These are phyloP conservation scores for Colletotrichum tabaci DNA, from an alignment of 2,329 filamentous ascomycete species.

Conservation along the genomic window DNA sequence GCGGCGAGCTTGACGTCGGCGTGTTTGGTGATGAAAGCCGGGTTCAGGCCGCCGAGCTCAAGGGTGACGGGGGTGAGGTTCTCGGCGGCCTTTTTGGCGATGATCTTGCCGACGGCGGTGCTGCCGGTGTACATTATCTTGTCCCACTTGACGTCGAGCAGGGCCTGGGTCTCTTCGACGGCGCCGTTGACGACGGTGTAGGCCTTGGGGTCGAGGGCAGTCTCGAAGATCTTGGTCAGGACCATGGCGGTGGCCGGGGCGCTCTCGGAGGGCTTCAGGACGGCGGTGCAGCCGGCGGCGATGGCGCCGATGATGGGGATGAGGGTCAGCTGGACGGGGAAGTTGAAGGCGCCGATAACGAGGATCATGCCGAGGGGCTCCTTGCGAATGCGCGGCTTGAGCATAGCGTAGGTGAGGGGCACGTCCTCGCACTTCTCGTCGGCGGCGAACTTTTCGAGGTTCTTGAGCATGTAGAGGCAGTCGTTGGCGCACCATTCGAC, in stretches of 20 bases:
- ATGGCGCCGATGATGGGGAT: slow-evolving; percentile 90
- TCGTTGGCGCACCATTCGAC: slow-evolving; percentile 85
- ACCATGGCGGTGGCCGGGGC: slow-evolving; percentile 83
- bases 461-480: slow-evolving; percentile 82
- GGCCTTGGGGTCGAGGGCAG: slow-evolving; percentile 81
- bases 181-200: slow-evolving; percentile 87
- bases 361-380: slow-evolving; percentile 88
- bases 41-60: slow-evolving; percentile 93
- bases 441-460: slow-evolving; percentile 85
- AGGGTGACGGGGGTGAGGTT: slow-evolving; percentile 89
- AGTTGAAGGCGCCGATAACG: slow-evolving; percentile 95
- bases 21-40: slow-evolving; percentile 89
- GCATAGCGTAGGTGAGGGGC: slow-evolving; percentile 74
- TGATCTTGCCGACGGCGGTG: slow-evolving; percentile 84
- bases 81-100: slow-evolving; percentile 90
- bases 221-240: slow-evolving; percentile 82
- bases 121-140: slow-evolving; percentile 98
- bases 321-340: slow-evolving; percentile 86
- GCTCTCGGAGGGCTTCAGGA: slow-evolving; percentile 92
- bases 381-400: slow-evolving; percentile 84
- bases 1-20: slow-evolving; percentile 87
- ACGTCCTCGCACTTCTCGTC: slow-evolving; percentile 84
- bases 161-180: slow-evolving; percentile 82
- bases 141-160: slow-evolving; percentile 93
- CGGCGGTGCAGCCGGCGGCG: slow-evolving; percentile 88